phyloP scores from a whole-genome alignment of 2,329 filamentous ascomycete genomes.

The Mycosphaerella sp. region DNA sequence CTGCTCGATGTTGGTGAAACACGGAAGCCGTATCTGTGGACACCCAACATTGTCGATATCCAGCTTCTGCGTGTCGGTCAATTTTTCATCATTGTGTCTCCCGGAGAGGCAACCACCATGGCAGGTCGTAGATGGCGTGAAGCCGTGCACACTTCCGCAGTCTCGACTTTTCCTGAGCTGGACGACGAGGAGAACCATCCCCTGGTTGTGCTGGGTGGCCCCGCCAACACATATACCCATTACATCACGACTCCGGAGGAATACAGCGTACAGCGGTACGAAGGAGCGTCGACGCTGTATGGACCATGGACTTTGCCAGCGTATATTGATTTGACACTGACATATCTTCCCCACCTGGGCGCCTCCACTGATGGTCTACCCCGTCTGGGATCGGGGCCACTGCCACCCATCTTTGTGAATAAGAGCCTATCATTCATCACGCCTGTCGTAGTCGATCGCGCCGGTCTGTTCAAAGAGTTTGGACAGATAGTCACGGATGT shows the following conservation, averaged over 20 bases:
- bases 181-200: slow-evolving; percentile 49
- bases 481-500: slow-evolving; percentile 57
- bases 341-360: slow-evolving; percentile 60
- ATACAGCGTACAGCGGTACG: slow-evolving; percentile 79
- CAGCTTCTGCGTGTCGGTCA: slow-evolving; percentile 80
- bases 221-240: slow-evolving; percentile 85
- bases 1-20: slow-evolving; percentile 82
- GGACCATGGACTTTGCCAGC: slow-evolving; percentile 76
- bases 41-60: slow-evolving; percentile 84
- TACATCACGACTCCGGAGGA: slow-evolving; percentile 75
- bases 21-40: slow-evolving; percentile 74
- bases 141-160: slow-evolving; percentile 54
- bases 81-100: slow-evolving; percentile 73
- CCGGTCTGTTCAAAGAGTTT: slow-evolving; percentile 60
- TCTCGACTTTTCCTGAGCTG: slow-evolving; percentile 17
- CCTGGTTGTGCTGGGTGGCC: slow-evolving; percentile 77
- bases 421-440: slow-evolving; percentile 74
- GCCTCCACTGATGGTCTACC: slow-evolving; percentile 35
- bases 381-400: slow-evolving; percentile 44
- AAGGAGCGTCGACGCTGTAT: slow-evolving; percentile 88
- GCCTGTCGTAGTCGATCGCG: slow-evolving; percentile 66
- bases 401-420: slow-evolving; percentile 71
- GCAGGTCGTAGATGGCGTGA: slow-evolving; percentile 78
- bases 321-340: slow-evolving; percentile 79
- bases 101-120: slow-evolving; percentile 91